Evolutionary conservation across 768 basidiomycete species (phyloP), one percentile per base, ranked within the genome.

Genomic region (Lepiota brunneoincarnata): DNA sequence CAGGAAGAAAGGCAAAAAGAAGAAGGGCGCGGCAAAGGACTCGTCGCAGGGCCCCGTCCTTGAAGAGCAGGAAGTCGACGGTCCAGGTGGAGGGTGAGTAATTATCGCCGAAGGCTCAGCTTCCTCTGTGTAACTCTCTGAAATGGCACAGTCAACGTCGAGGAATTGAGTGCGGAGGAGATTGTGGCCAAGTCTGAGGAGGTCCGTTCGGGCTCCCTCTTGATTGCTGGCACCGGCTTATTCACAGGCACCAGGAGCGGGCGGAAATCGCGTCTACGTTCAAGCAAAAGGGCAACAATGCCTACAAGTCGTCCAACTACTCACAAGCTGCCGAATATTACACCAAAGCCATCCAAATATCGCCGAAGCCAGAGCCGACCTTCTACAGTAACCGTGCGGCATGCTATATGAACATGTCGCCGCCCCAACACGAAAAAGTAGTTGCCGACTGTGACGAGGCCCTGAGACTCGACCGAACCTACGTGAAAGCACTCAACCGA

Each of bases 351-450:
- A 91, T 92, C 58, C 75, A 79, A 42, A 76, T 89, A 17, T 76
- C 89, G 3, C 86, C 89, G 6, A 86, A 83, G 66, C 83, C 86
- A 6, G 93, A 96, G 64, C 87, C 97, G 24, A 92, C 98, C 28
- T 99, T 88, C 74, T 98, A 86, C 80, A 92, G 91, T 71, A 99
- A 99, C 71, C 87, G 97, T 48, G 97, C 96, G 37, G 97, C 97
- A 57, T 98, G 92, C 69, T 97, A 95, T 70, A 83, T 96, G 69
- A 94, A 96, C 77, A 84, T 95, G 78, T 72, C 78, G 11, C 93
- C 93, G 2, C 91, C 93, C 49, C 79, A 93, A 62, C 77, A 86
- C 68, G 90, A 93, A 9, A 78, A 80, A 20, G 94, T 92, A 55
- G 80, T 98, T 15, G 75, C 77, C 44, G 96, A 99, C 72, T 98